Conservation (phyloP, 2,329 filamentous ascomycete genomes). For the Geosmithia flava region DNA sequence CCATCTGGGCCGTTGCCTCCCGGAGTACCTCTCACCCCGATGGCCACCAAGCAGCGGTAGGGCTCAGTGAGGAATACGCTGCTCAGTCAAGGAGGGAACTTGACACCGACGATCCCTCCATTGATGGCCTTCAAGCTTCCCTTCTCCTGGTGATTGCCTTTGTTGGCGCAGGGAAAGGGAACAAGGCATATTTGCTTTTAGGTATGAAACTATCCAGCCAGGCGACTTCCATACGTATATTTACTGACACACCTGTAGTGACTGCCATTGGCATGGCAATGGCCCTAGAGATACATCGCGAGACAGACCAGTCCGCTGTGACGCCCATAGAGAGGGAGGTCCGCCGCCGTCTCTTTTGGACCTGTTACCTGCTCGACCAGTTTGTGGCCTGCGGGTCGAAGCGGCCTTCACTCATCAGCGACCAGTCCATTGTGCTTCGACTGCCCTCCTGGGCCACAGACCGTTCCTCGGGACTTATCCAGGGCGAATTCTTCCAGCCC, state of each 20-base stretch:
- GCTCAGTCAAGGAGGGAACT: conserved; percentile 56
- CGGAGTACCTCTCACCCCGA: conserved; percentile 55
- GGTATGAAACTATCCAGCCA: conserved; percentile 34
- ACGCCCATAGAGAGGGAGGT: conserved; percentile 62
- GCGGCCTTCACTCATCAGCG: conserved; percentile 66
- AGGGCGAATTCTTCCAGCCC: conserved; percentile 72
- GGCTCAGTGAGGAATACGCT: conserved; percentile 61
- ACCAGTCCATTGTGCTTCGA: conserved; percentile 63
- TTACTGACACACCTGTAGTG: conserved; percentile 31
- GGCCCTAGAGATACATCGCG: conserved; percentile 69
- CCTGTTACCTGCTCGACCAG: conserved; percentile 77
- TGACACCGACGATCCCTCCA: conserved; percentile 68
- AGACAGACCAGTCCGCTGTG: conserved; percentile 48
- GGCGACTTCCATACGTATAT: background rate
- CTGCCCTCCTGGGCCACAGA: conserved; percentile 63
- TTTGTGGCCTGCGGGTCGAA: conserved; percentile 74
- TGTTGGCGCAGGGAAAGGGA: conserved; percentile 66
- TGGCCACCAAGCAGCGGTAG: conserved; percentile 54
- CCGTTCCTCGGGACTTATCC: conserved; percentile 47
- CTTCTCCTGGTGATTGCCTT: conserved; percentile 65
- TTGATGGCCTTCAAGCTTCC: conserved; percentile 65
- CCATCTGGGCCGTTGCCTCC: conserved; percentile 49
- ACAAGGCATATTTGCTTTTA: conserved; percentile 78
- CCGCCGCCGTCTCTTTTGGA: conserved; percentile 75
- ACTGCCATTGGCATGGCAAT: conserved; percentile 73